Evolutionary conservation across 371 early-diverging fungal genomes (phyloP), one percentile per base, ranked within the genome.

Genomic region (Apophysomyces ossiformis): DNA sequence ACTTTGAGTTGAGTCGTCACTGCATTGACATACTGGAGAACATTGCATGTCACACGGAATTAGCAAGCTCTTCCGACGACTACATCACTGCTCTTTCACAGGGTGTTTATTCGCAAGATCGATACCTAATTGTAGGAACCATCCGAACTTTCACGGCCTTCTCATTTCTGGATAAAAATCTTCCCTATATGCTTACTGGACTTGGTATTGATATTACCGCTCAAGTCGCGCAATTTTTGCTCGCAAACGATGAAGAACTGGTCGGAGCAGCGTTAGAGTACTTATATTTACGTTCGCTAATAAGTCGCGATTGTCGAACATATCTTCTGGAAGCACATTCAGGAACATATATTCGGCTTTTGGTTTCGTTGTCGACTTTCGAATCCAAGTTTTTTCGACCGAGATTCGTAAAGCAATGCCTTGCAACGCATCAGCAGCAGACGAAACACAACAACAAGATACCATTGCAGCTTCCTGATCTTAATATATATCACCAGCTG

Each of bases 1-100:
- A 16, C 87, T 85, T 45, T 81, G 88, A 92, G 43, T 71, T 92
- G 41, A 84, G 85, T 47, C 84, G 87, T 16, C 83, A 92, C 61
- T 82, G 86, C 6, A 76, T 93, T 32, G 92, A 91, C 50, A 86
- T 88, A 37, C 76, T 88, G 59, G 89, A 91, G 63, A 85, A 85
- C 61, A 64, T 83, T 38, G 74, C 76, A 37, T 62, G 75, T 5
- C 67, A 70, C 16, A 78, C 80, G 46, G 68, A 70, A 45, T 57
- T 71, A 39, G 68, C 70, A 35, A 57, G 71, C 26, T 69, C 71
- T 39, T 69, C 70, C 15, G 69, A 69, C 60, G 44, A 41, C 21
- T 69, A 47, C 18, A 47, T 69, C 41, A 37, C 61, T 13, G 36
- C 41, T 37, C 66, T 82, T 4, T 70, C 73, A 60, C 58, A 65